phyloP scores from a whole-genome alignment of 371 early-diverging fungal species.

The Mortierella sp. region DNA sequence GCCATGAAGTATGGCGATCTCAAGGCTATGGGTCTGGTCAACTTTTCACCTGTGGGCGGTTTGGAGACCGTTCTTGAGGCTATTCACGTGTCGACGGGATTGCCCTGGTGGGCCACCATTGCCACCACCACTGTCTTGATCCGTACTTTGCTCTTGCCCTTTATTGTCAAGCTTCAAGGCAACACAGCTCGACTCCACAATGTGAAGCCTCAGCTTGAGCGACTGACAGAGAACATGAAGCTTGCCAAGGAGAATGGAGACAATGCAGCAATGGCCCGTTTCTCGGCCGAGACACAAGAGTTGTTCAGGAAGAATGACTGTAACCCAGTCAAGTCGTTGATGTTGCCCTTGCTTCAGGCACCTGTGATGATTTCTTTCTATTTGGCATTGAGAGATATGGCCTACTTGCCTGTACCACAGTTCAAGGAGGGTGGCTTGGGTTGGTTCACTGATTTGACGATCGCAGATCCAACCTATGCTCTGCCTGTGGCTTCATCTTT shows the following conservation, averaged over 20 bases:
- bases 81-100: conserved; percentile 81
- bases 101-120: conserved; percentile 97
- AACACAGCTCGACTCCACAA: conserved; percentile 78
- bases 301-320: conserved; percentile 75
- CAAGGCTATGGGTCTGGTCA: conserved; percentile 80
- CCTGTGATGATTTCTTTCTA: conserved; percentile 95
- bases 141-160: conserved; percentile 79
- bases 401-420: conserved; percentile 85
- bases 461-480: conserved; percentile 84
- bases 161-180: conserved; percentile 81
- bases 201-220: conserved; percentile 79
- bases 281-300: conserved; percentile 64
- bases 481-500: conserved; percentile 82
- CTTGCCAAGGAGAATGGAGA: conserved; percentile 69
- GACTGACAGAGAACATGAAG: conserved; percentile 73
- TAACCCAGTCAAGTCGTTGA: conserved; percentile 71
- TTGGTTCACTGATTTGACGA: conserved; percentile 89
- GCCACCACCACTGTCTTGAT: conserved; percentile 74
- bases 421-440: conserved; percentile 78
- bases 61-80: conserved; percentile 82
- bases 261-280: conserved; percentile 60
- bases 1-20: conserved; percentile 82
- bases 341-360: conserved; percentile 75
- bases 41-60: conserved; percentile 82
- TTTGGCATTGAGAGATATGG: conserved; percentile 85